Percentiles rank a stretch among this genome's conserved stretches.
Conservation (phyloP, 164 flowering plant species). For the Piper betle region DNA sequence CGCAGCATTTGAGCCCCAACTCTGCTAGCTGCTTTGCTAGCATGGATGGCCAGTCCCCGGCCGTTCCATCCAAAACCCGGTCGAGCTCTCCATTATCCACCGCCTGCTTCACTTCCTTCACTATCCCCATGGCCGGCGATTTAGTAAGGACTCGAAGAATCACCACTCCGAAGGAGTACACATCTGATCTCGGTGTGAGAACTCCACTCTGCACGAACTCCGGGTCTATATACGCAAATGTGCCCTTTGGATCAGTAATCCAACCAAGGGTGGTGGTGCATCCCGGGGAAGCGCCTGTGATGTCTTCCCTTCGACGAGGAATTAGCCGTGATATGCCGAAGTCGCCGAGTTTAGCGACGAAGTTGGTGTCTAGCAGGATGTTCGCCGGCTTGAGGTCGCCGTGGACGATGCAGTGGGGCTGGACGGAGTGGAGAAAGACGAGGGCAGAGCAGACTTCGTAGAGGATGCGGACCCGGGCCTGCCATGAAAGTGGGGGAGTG, state of each 20-base stretch:
- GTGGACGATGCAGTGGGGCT: constrained; percentile 56
- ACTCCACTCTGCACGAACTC: constrained; percentile 64
- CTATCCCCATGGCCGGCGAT: constrained; percentile 44
- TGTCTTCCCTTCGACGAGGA: background rate
- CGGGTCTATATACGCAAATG: constrained; percentile 64
- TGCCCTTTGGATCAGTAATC: constrained; percentile 60
- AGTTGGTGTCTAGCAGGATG: constrained; percentile 63
- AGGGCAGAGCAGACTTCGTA: constrained; percentile 72
- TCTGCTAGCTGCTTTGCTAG: constrained; percentile 74
- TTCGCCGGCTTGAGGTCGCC: constrained; percentile 79
- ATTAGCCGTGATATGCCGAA: constrained; percentile 65
- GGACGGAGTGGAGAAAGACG: constrained; percentile 61
- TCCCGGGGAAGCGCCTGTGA: background rate
- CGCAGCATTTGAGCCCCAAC: constrained; percentile 63
- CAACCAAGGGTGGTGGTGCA: constrained; percentile 19
- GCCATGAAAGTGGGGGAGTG: constrained; percentile 72
- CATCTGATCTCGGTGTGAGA: constrained; percentile 65
- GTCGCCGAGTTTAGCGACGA: constrained; percentile 58
- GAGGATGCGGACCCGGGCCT: constrained; percentile 60
- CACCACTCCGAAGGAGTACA: constrained; percentile 76
- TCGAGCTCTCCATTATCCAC: constrained; percentile 39
- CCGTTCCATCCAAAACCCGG: constrained; percentile 50
- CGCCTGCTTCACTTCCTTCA: constrained; percentile 56
- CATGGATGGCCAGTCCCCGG: constrained; percentile 88
- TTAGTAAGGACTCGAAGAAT: constrained; percentile 63